Evolutionary conservation across 345 rosid species (phyloP).

Genomic region (Viola odorata): DNA sequence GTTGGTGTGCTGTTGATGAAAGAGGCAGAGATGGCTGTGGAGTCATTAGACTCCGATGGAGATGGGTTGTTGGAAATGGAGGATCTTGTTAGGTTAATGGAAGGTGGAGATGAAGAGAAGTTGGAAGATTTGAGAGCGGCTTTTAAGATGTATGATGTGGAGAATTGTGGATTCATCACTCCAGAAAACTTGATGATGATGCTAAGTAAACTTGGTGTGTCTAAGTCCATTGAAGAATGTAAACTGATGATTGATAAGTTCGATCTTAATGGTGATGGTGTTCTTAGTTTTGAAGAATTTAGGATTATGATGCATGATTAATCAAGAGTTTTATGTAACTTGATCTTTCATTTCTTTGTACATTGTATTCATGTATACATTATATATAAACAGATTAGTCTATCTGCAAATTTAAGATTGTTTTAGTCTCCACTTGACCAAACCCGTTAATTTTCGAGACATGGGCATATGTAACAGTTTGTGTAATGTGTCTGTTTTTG

Average conservation of each 20-base stretch:
- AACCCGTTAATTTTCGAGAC: too few species aligned
- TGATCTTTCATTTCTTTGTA: too few species aligned
- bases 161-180: conserved; percentile 38
- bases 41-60: conserved; percentile 33
- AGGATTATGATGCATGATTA: conserved; percentile 29
- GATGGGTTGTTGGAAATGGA: conserved; percentile 45
- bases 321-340: too few species aligned
- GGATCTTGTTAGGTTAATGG: conserved; percentile 41
- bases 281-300: conserved; percentile 48
- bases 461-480: too few species aligned
- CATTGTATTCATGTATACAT: not conserved
- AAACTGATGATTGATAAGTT: conserved; percentile 35
- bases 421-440: too few species aligned
- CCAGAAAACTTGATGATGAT: conserved; percentile 30
- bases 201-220: conserved; percentile 42
- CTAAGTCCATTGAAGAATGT: conserved; percentile 37
- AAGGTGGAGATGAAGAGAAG: conserved; percentile 39
- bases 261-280: conserved; percentile 46
- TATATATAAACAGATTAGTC: too few species aligned
- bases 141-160: conserved; percentile 39
- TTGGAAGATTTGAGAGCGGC: conserved; percentile 37
- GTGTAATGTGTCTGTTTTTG: too few species aligned
- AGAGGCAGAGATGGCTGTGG: conserved; percentile 30
- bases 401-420: too few species aligned
- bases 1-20: conserved; percentile 23